These are phyloP conservation scores for Trichophaea hybrida DNA, from an alignment of 2,329 filamentous ascomycete genomes.

Conservation along the genomic window DNA sequence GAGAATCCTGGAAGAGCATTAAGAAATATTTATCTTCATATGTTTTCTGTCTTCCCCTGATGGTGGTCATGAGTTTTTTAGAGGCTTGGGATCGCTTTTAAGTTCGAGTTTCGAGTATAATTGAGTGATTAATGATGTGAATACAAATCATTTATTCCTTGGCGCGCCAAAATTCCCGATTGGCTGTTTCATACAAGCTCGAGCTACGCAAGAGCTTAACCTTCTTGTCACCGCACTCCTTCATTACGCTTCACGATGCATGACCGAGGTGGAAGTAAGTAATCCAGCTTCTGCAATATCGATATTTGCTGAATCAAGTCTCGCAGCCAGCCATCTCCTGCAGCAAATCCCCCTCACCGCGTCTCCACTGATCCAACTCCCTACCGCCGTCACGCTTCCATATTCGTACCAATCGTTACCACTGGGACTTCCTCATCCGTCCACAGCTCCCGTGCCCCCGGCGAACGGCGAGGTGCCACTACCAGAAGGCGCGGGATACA, in stretches of 20 bases:
- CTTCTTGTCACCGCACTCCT: neutral
- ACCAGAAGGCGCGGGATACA: slow-evolving; percentile 43
- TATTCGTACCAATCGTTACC: slow-evolving; percentile 91
- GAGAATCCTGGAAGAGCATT: no score
- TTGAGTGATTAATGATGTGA: neutral
- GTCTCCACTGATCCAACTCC: slow-evolving; percentile 83
- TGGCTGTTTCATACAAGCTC: neutral
- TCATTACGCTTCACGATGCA: neutral
- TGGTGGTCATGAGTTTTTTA: no score
- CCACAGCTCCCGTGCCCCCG: slow-evolving; percentile 36
- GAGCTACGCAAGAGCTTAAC: neutral
- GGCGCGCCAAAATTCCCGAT: neutral
- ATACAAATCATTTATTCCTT: neutral
- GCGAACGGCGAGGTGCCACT: no score
- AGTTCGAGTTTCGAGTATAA: no score
- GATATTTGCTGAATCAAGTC: no score
- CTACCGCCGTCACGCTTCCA: slow-evolving; percentile 75
- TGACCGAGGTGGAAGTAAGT: neutral
- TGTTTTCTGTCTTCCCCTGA: no score
- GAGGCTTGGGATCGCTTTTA: no score
- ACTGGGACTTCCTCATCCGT: slow-evolving; percentile 65
- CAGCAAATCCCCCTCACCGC: slow-evolving; percentile 87
- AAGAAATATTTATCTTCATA: no score
- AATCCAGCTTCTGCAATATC: neutral
- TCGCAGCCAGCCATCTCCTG: slow-evolving; percentile 56